These are phyloP conservation scores for Hymenoscyphus fraxineus DNA, from an alignment of 2,329 filamentous ascomycete genomes.

Conservation along the genomic window DNA sequence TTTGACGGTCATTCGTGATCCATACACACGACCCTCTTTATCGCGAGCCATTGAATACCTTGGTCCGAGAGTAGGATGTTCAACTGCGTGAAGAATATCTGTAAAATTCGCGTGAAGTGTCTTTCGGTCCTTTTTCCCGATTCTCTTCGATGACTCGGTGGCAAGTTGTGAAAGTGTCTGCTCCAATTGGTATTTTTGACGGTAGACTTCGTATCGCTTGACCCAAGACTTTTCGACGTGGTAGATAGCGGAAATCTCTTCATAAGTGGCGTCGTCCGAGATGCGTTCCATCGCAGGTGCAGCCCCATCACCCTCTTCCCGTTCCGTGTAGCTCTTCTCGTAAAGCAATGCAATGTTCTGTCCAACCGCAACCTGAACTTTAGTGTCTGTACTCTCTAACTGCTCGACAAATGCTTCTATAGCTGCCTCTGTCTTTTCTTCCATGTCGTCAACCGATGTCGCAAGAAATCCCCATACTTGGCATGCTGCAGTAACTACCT, in stretches of 20 bases:
- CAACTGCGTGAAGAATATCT: slow-evolving; percentile 62
- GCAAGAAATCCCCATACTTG: slow-evolving; percentile 68
- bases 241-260: slow-evolving; percentile 11
- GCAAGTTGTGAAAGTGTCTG: slow-evolving; percentile 57
- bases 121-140: slow-evolving; percentile 65
- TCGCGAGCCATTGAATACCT: slow-evolving; percentile 63
- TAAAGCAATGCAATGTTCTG: slow-evolving; percentile 70
- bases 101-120: slow-evolving; percentile 62
- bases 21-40: slow-evolving; percentile 55
- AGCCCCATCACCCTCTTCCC: slow-evolving; percentile 43
- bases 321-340: slow-evolving; percentile 54
- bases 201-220: slow-evolving; percentile 65
- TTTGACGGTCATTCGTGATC: slow-evolving; percentile 58
- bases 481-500: slow-evolving; percentile 60
- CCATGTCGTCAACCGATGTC: slow-evolving; percentile 62
- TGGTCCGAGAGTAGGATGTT: slow-evolving; percentile 63
- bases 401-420: slow-evolving; percentile 69
- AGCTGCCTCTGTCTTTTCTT: slow-evolving; percentile 59
- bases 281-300: slow-evolving; percentile 40
- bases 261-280: slow-evolving; percentile 34
- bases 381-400: slow-evolving; percentile 57
- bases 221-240: slow-evolving; percentile 41
- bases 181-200: slow-evolving; percentile 58
- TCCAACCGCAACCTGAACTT: slow-evolving; percentile 65
- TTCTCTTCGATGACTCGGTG: slow-evolving; percentile 54